These are phyloP conservation scores for Kluyveromyces aestuarii DNA, from an alignment of 805 yeast genomes.

Conservation along the genomic window DNA sequence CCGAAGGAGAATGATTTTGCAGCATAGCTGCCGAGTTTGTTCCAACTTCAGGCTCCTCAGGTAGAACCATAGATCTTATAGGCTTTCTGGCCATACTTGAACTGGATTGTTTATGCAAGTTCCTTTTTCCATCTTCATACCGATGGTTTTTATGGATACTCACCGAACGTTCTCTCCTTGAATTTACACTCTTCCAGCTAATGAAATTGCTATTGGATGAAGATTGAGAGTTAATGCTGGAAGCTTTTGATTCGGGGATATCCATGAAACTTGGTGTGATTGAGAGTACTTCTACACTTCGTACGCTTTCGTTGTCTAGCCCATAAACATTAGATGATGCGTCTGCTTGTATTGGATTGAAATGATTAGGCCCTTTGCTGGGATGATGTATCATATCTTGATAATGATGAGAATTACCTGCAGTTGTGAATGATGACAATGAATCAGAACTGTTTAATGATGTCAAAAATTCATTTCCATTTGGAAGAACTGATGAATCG, in stretches of 20 bases:
- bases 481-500: background rate
- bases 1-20: background rate
- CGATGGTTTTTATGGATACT: slow-evolving; percentile 8
- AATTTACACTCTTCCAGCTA: slow-evolving; percentile 2
- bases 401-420: slow-evolving; percentile 10
- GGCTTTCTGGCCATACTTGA: background rate
- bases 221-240: slow-evolving; percentile 1
- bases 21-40: background rate
- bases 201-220: background rate
- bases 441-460: slow-evolving; percentile 7
- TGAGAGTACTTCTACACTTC: slow-evolving; percentile 32
- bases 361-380: slow-evolving; percentile 2
- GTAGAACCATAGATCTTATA: background rate
- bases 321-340: background rate
- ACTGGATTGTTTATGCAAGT: background rate
- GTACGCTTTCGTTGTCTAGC: slow-evolving; percentile 14
- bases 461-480: background rate
- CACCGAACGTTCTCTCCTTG: slow-evolving; percentile 7
- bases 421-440: background rate
- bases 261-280: slow-evolving; percentile 35
- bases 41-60: background rate
- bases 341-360: background rate
- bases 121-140: slow-evolving; percentile 5
- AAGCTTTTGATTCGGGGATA: slow-evolving; percentile 19
- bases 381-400: slow-evolving; percentile 11